Percentiles rank a stretch among this genome's conserved stretches.
Evolutionary conservation across 768 basidiomycete species (phyloP).

Genomic region (Lactarius tabidus): DNA sequence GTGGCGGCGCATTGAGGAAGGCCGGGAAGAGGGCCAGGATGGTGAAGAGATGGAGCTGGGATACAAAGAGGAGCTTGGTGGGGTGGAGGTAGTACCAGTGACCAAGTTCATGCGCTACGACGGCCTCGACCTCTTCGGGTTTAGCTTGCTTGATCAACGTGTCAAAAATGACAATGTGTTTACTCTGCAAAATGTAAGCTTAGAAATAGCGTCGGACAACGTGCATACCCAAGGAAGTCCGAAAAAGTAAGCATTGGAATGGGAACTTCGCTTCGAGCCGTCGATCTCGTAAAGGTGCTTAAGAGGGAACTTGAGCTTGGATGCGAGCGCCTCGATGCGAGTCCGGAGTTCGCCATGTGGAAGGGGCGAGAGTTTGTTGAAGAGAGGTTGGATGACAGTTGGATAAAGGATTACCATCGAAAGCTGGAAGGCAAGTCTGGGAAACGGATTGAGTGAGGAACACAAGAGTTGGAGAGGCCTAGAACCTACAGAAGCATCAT

Average conservation of each 20-base stretch:
- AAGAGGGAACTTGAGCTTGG: conserved; percentile 85
- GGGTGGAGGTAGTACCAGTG: conserved; percentile 96
- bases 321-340: conserved; percentile 73
- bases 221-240: conserved; percentile 83
- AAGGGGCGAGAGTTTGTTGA: conserved; percentile 95
- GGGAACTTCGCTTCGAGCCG: conserved; percentile 91
- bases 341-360: conserved; percentile 68
- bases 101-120: conserved; percentile 94
- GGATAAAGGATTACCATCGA: conserved; percentile 81
- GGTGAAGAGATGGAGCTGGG: conserved; percentile 83
- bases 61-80: conserved; percentile 79
- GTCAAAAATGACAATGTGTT: conserved; percentile 96
- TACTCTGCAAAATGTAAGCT: conserved; percentile 50
- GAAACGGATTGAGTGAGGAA: conserved; percentile 7
- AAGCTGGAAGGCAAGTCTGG: conserved; percentile 77
- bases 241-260: conserved; percentile 98
- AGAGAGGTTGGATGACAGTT: conserved; percentile 87
- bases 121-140: conserved; percentile 92
- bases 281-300: conserved; percentile 97
- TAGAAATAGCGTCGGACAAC: background rate
- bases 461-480: background rate
- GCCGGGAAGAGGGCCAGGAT: conserved; percentile 88
- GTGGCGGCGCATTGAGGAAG: conserved; percentile 74
- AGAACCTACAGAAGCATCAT: conserved; percentile 83
- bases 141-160: conserved; percentile 90